A percentile compares a stretch with the other conserved stretches of the same genome.
Evolutionary conservation across 495 filamentous ascomycete genomes (phyloP).

Genomic region (Sordaria brevicollis): DNA sequence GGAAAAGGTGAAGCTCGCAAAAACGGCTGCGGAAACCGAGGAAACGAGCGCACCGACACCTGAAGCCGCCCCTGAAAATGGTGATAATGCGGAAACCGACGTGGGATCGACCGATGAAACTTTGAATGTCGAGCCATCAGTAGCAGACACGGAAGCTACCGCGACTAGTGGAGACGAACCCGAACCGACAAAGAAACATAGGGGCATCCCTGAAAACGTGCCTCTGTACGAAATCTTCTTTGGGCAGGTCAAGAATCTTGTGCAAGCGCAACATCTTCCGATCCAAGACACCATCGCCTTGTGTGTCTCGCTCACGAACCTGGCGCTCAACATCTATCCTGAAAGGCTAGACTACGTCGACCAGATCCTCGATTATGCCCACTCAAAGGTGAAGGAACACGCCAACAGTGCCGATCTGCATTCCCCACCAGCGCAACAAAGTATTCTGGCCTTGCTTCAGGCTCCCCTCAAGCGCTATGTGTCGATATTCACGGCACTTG

Average conservation of each 20-base stretch:
- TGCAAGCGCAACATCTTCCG: conserved; percentile 78
- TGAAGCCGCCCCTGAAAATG: conserved; percentile 10
- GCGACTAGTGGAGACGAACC: conserved; percentile 28
- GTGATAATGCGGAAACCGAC: conserved; percentile 10
- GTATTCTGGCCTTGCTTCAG: conserved; percentile 76
- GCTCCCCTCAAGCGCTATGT: conserved; percentile 82
- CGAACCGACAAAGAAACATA: conserved; percentile 42
- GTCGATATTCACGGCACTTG: conserved; percentile 86
- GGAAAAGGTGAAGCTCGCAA: conserved; percentile 64
- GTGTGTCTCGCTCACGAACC: conserved; percentile 81
- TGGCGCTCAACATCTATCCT: conserved; percentile 92
- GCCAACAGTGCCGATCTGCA: conserved; percentile 91
- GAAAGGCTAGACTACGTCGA: conserved; percentile 90
- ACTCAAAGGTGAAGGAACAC: conserved; percentile 77
- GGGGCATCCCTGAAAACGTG: conserved; percentile 69
- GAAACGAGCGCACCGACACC: conserved; percentile 4
- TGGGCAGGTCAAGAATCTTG: conserved; percentile 86
- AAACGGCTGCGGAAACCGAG: conserved; percentile 37
- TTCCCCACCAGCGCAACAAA: conserved; percentile 75
- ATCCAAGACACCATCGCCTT: conserved; percentile 93
- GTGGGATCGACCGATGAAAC: conserved; percentile 12
- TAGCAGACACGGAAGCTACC: conserved; percentile 32
- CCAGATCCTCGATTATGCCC: conserved; percentile 82
- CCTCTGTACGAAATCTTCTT: conserved; percentile 97
- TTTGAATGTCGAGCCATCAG: conserved; percentile 16